Base-by-base conservation (phyloP, 1,284 basidiomycete species). In the Sporisorium exsertum region DNA sequence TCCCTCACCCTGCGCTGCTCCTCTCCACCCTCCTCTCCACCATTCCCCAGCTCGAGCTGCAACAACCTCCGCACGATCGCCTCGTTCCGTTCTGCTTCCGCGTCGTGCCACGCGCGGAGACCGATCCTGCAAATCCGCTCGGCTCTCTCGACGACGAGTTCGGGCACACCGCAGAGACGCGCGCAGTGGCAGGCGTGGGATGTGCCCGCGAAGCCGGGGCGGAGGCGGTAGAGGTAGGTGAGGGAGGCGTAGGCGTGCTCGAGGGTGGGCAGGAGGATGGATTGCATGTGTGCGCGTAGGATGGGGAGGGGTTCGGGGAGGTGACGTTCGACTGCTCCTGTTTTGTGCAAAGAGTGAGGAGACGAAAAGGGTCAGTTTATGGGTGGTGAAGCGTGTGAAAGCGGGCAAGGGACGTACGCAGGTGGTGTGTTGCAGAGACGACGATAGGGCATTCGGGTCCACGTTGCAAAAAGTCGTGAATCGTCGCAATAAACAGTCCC, bases 171-270 rank as follows among this genome's bases (percentile, higher is more conserved):
- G 59, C 74, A 72, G 26, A 72, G 52, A 24, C 64, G 58, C 5
- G 74, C 74, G 37, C 74, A 77, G 63, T 77, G 74, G 35, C 52
- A 52, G 12, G 74, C 74, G 27, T 72, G 65, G 13, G 68, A 72
- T 0, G 65, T 62, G 43, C 65, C 52, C 0, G 74, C 69, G 20
- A 77, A 72, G 1, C 74, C 74, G 18, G 69, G 64, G 7, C 58
- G 56, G 18, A 77, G 64, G 0, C 69, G 69, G 35, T 72, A 77
- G 26, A 77, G 65, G 49, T 65, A 77, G 4, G 65, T 77, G 47
- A 77, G 69, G 10, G 58, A 59, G 43, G 35, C 52, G 60, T 53
- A 58, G 27, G 54, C 10, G 13, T 65, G 35, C 12, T 50, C 49
- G 43, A 64, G 47, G 35, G 50, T 64, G 12, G 68, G 69, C 2